These are phyloP conservation scores for Rutstroemia sp. DNA, from an alignment of 2,329 filamentous ascomycete genomes.

Conservation along the genomic window DNA sequence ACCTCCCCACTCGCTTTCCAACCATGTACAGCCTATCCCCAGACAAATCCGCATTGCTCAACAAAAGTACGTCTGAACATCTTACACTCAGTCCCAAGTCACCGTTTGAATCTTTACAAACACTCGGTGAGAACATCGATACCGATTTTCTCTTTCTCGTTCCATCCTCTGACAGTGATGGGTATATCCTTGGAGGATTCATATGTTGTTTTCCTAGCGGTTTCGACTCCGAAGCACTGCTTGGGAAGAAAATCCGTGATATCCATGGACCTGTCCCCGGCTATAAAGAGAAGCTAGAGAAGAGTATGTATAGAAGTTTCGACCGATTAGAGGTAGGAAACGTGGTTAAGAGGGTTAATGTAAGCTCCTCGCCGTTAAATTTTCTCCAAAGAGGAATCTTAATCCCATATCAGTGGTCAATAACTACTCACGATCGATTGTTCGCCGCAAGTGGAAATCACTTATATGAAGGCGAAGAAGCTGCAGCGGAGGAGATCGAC, in stretches of 20 bases:
- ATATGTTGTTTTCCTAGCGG: conserved; percentile 49
- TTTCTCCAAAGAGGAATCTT: not conserved
- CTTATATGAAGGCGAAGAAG: conserved; percentile 32
- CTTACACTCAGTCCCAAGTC: conserved; percentile 33
- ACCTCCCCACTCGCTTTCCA: conserved; percentile 51
- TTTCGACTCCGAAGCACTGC: conserved; percentile 48
- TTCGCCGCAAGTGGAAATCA: conserved; percentile 36
- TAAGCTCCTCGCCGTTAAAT: conserved; percentile 7
- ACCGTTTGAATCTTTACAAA: conserved; percentile 36
- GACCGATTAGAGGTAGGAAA: conserved; percentile 43
- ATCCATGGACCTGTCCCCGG: conserved; percentile 54
- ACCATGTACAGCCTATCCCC: conserved; percentile 38
- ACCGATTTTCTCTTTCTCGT: conserved; percentile 54
- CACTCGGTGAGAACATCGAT: conserved; percentile 46
- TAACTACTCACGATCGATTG: conserved; percentile 35
- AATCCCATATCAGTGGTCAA: conserved; percentile 32
- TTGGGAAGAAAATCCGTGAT: conserved; percentile 41
- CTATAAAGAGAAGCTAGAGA: conserved; percentile 48
- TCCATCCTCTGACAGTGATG: conserved; percentile 31
- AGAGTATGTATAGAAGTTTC: conserved; percentile 57
- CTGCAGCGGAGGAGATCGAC: conserved; percentile 35
- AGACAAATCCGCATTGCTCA: conserved; percentile 32
- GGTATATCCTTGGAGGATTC: conserved; percentile 50
- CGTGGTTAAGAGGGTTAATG: conserved; percentile 48
- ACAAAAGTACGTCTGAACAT: conserved; percentile 37